Conservation (phyloP, 257 asterid genomes). For the Lithospermum erythrorhizon region DNA sequence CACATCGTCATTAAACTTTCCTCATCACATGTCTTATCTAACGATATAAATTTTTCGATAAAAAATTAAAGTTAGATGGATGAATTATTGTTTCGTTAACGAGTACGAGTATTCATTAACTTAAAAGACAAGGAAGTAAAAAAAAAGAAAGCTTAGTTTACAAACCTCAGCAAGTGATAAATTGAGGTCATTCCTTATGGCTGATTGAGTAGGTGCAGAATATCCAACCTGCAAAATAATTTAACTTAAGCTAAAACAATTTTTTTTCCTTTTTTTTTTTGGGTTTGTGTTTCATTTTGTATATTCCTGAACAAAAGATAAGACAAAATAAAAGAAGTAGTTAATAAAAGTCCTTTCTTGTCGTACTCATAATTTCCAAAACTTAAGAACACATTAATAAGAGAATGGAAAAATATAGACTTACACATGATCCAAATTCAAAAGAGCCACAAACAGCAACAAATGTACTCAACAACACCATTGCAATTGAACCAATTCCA, state of each 20-base stretch:
- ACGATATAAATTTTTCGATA: too few species aligned
- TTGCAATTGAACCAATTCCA: neutral
- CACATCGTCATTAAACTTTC: too few species aligned
- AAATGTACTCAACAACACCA: slow-evolving; percentile 15
- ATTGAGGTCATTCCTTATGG: slow-evolving; percentile 16
- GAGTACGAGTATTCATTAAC: too few species aligned
- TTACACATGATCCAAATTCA: slow-evolving; percentile 21
- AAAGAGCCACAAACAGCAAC: slow-evolving; percentile 26
- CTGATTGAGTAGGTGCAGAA: slow-evolving; percentile 19
- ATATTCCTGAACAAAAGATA: neutral
- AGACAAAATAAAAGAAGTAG: neutral
- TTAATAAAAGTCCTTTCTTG: neutral
- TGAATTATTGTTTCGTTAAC: too few species aligned
- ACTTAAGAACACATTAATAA: too few species aligned
- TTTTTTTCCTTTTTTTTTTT: too few species aligned
- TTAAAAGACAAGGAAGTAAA: too few species aligned
- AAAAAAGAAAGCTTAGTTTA: neutral
- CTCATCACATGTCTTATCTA: too few species aligned
- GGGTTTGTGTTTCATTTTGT: neutral
- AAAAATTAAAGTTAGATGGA: too few species aligned
- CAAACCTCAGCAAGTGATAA: slow-evolving; percentile 16
- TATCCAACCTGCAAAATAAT: slow-evolving; percentile 13
- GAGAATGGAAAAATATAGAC: neutral
- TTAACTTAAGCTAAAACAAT: neutral
- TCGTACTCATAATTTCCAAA: neutral